Conservation (phyloP, 257 asterid genomes). For the Prunella vulgaris region DNA sequence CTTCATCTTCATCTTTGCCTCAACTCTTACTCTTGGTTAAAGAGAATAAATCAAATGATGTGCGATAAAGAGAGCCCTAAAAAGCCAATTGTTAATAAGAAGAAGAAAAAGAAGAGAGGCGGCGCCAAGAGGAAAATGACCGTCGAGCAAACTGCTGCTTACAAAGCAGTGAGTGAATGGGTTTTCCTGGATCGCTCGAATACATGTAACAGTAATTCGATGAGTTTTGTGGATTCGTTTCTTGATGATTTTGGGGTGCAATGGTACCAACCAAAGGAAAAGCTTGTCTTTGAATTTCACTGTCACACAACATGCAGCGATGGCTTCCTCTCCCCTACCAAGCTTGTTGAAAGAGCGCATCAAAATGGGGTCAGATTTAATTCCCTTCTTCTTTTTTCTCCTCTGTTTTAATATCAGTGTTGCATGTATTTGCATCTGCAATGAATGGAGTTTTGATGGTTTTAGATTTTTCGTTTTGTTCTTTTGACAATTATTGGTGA, state of each 20-base stretch:
- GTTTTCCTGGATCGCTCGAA: slow-evolving; percentile 62
- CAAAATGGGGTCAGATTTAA: slow-evolving; percentile 73
- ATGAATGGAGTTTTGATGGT: slow-evolving; percentile 10
- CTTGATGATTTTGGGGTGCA: slow-evolving; percentile 73
- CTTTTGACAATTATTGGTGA: not conserved
- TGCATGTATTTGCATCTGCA: slow-evolving; percentile 17
- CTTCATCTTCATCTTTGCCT: not conserved
- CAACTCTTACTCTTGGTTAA: not conserved
- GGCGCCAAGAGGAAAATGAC: slow-evolving; percentile 87
- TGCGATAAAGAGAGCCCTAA: slow-evolving; percentile 51
- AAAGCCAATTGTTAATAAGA: slow-evolving; percentile 28
- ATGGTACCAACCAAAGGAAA: slow-evolving; percentile 69
- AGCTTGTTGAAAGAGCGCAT: slow-evolving; percentile 96
- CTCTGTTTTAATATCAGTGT: not conserved
- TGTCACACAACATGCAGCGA: slow-evolving; percentile 85
- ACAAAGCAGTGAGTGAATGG: slow-evolving; percentile 83
- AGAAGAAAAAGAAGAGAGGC: slow-evolving; percentile 89
- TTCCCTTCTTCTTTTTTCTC: not conserved
- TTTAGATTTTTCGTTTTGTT: not conserved
- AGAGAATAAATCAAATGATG: slow-evolving; percentile 29
- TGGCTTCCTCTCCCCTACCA: slow-evolving; percentile 88
- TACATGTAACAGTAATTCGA: not conserved
- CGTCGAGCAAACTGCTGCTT: slow-evolving; percentile 75
- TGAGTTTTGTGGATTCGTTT: slow-evolving; percentile 27
- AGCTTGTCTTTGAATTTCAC: slow-evolving; percentile 77